Base-by-base conservation (phyloP, 305 asterid genomes). In the Andrographis paniculata region DNA sequence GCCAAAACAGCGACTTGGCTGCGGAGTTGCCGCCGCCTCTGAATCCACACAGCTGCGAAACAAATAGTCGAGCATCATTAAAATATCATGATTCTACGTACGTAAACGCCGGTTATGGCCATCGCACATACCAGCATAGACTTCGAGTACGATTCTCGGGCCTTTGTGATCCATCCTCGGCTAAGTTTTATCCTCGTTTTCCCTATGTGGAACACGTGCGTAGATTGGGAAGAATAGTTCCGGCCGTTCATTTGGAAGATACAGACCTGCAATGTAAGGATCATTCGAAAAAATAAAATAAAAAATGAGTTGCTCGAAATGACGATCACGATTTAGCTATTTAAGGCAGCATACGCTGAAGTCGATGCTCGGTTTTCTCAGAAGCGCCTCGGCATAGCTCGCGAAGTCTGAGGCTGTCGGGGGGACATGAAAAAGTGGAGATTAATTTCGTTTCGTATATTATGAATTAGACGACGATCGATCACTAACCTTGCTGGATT, bases 1-100 rank as follows among this genome's bases (percentile, higher is more conserved):
- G 96, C 98, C 98, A 91, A 64, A 69, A 91, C 55, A 91, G 75
- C 12, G 96, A 80, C 72, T 91, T 91, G 18, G 94, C 80, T 17
- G 98, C 94, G 33, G 96, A 70, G 69, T 82, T 91, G 44, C 98
- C 98, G 0, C 98, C 98, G 42, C 98, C 98, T 74, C 98, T 75
- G 59, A 91, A 91, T 55, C 98, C 97, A 50, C 88, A 85, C 33
- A 85, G 75, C 95, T 89, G 74, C 49, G n/a, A 27, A 27, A 33
- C 38, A 13, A 33, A 9, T 1, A 16, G 2, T 16, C 9, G 4
- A 5, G 18, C 22, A 20, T 10, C 13, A 3, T 6, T 44, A 1
- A 5, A 42, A 37, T n/a, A n/a, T n/a, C n/a, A n/a, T n/a, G n/a
- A n/a, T n/a, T n/a, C n/a, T n/a, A n/a, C n/a, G n/a, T n/a, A n/a